Conservation (phyloP, 2,329 filamentous ascomycete genomes). For the Clonostachys byssicola region DNA sequence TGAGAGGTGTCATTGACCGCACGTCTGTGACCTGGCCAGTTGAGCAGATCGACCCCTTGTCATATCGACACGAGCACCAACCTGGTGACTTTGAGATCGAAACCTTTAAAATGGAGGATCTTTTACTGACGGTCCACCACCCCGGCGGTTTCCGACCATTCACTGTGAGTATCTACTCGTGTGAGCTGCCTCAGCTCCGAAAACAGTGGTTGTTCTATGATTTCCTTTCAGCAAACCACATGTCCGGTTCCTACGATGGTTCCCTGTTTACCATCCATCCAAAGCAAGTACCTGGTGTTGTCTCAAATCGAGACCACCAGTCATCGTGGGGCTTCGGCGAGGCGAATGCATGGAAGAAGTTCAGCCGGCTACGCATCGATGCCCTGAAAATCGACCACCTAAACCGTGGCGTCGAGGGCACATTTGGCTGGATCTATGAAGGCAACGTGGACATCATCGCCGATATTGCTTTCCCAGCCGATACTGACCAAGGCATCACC, state of each 20-base stretch:
- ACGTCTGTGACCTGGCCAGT: slow-evolving; percentile 69
- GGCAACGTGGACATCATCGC: slow-evolving; percentile 96
- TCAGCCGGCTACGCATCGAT: slow-evolving; percentile 87
- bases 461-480: slow-evolving; percentile 89
- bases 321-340: slow-evolving; percentile 56
- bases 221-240: slow-evolving; percentile 89
- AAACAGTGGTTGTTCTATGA: slow-evolving; percentile 99
- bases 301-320: slow-evolving; percentile 52
- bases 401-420: slow-evolving; percentile 87
- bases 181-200: slow-evolving; percentile 84
- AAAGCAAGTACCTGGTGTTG: slow-evolving; percentile 78
- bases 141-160: slow-evolving; percentile 90
- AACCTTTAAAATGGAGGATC: slow-evolving; percentile 91
- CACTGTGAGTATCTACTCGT: slow-evolving; percentile 91
- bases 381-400: slow-evolving; percentile 93
- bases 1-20: slow-evolving; percentile 87
- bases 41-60: slow-evolving; percentile 73
- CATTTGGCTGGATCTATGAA: slow-evolving; percentile 97
- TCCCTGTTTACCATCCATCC: slow-evolving; percentile 97
- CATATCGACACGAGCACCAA: slow-evolving; percentile 81
- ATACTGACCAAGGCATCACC: slow-evolving; percentile 81
- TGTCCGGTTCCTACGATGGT: slow-evolving; percentile 92
- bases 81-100: slow-evolving; percentile 97
- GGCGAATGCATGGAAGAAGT: slow-evolving; percentile 85
- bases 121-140: slow-evolving; percentile 88